Evolutionary conservation across 1,139 yeast species (phyloP).

Genomic region (Pneumocystis jirovecii): DNA sequence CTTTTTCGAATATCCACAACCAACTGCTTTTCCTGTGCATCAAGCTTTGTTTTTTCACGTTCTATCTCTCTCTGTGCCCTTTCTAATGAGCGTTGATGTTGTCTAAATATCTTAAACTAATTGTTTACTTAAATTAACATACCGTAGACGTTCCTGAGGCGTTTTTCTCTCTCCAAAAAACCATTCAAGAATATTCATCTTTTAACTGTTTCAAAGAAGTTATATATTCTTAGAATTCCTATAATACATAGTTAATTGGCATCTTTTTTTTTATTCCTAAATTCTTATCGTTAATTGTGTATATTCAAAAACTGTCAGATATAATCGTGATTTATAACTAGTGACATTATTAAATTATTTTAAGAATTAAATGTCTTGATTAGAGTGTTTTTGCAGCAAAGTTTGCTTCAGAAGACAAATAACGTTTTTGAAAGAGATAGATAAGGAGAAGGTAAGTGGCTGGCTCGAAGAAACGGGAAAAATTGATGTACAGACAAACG

Average conservation of each 20-base stretch:
- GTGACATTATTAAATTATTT: background rate
- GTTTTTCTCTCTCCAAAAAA: constrained; percentile 86
- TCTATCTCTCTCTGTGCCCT: constrained; percentile 86
- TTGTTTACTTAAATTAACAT: background rate
- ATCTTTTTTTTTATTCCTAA: background rate
- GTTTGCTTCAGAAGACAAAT: background rate
- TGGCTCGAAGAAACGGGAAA: background rate
- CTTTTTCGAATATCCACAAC: constrained; percentile 74
- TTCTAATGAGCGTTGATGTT: constrained; percentile 84
- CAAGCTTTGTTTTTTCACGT: constrained; percentile 72
- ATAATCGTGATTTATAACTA: too few relatives aligned
- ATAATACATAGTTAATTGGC: background rate
- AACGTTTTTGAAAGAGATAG: background rate
- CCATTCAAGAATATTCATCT: constrained; percentile 75
- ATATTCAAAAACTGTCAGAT: too few relatives aligned
- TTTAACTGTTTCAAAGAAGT: background rate
- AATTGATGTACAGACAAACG: background rate
- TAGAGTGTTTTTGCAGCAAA: background rate
- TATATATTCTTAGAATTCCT: background rate
- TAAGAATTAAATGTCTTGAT: background rate
- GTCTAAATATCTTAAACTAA: constrained; percentile 11
- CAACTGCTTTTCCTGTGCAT: constrained; percentile 79
- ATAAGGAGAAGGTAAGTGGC: background rate
- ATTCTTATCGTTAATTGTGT: too few relatives aligned
- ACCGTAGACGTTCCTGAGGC: constrained; percentile 81